A percentile compares a stretch with the other conserved stretches of the same genome.
Conservation (phyloP, 2,329 filamentous ascomycete species). For the Microdochium trichocladiopsis region DNA sequence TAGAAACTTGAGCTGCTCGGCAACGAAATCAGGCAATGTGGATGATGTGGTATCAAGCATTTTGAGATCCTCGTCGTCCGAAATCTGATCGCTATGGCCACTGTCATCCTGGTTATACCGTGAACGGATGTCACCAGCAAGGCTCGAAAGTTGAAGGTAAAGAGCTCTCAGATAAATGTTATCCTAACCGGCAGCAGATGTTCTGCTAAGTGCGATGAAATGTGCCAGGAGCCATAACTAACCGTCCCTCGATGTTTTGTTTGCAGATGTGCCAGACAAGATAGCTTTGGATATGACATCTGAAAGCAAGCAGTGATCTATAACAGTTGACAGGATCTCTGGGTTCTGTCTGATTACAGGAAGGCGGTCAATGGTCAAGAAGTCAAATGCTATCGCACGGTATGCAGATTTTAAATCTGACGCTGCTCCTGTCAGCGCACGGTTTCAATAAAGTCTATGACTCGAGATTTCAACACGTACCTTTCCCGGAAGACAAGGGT, state of each 20-base stretch:
- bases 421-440: constrained; percentile 4
- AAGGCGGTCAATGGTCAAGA: constrained; percentile 23
- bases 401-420: constrained; percentile 10
- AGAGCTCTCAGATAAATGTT: constrained; percentile 39
- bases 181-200: constrained; percentile 12
- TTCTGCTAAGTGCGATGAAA: constrained; percentile 51
- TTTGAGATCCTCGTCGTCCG: constrained; percentile 20
- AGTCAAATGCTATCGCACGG: constrained; percentile 18
- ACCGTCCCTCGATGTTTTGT: constrained; percentile 24
- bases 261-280: constrained; percentile 11
- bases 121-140: constrained; percentile 43
- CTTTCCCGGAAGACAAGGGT: constrained; percentile 11
- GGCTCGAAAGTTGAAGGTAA: constrained; percentile 44
- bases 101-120: constrained; percentile 22
- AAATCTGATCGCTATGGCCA: constrained; percentile 12
- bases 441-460: background rate
- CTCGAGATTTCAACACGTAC: constrained; percentile 10
- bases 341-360: constrained; percentile 32
- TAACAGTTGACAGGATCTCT: constrained; percentile 20
- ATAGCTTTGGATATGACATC: constrained; percentile 30
- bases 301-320: constrained; percentile 34
- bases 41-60: constrained; percentile 7
- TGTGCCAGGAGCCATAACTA: constrained; percentile 62
- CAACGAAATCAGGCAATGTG: constrained; percentile 49
- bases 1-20: constrained; percentile 59